These are phyloP conservation scores for Penicillium sp. DNA, from an alignment of 2,329 filamentous ascomycete genomes.

Conservation along the genomic window DNA sequence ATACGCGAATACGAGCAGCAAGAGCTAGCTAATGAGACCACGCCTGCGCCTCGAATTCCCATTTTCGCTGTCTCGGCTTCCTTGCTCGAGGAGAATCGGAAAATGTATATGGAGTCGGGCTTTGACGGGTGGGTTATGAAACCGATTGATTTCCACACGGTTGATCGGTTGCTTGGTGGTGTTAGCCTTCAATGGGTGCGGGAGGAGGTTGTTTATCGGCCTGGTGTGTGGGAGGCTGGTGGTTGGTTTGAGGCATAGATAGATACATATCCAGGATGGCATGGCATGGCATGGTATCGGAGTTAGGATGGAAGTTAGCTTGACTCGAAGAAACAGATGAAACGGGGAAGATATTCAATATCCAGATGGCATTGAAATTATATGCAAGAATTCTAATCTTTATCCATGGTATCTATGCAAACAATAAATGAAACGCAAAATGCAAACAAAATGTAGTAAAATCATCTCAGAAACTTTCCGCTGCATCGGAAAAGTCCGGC, in stretches of 20 bases:
- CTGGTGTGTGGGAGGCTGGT: conserved; percentile 78
- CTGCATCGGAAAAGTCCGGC: conserved; percentile 47
- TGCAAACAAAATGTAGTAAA: conserved; percentile 5
- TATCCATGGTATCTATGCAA: conserved; percentile 14
- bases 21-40: conserved; percentile 42
- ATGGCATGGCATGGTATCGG: neutral
- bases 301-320: conserved; percentile 6
- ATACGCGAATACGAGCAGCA: conserved; percentile 67
- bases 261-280: neutral
- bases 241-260: conserved; percentile 68
- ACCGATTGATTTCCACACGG: conserved; percentile 76
- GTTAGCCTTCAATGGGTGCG: conserved; percentile 63
- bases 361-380: neutral
- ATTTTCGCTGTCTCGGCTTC: conserved; percentile 88
- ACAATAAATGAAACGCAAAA: conserved; percentile 5
- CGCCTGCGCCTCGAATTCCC: conserved; percentile 56
- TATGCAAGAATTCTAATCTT: conserved; percentile 2
- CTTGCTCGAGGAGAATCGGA: conserved; percentile 66
- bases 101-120: conserved; percentile 70
- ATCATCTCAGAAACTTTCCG: conserved; percentile 43
- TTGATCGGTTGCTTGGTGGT: conserved; percentile 67
- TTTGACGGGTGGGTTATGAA: conserved; percentile 95
- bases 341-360: neutral
- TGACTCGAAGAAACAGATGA: neutral
- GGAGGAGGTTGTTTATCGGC: conserved; percentile 63